Evolutionary conservation across 140 eudicot species (phyloP), one percentile per base, ranked within the genome.

Genomic region (Stevia rebaudiana): DNA sequence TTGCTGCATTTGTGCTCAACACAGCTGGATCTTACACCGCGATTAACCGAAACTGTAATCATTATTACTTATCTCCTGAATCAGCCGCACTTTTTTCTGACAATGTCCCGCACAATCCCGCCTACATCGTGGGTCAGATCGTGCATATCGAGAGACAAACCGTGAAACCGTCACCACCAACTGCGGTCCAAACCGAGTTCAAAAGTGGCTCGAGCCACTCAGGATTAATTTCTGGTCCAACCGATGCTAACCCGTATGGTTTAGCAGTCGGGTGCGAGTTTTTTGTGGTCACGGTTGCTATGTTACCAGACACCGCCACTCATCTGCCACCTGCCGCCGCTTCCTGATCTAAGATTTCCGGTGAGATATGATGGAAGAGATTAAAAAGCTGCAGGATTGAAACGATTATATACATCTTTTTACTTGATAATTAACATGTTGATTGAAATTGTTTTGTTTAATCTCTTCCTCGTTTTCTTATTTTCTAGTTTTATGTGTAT

Each of bases 181-280:
- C n/a, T n/a, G n/a, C n/a, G n/a, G n/a, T n/a, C n/a, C n/a, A n/a
- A n/a, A n/a, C n/a, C 60, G 7, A 23, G 36, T 37, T 52, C 62
- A 23, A 13, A 23, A 12, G n/a, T 15, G 62, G 23, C 24, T 55
- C 62, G 6, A 55, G 41, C 62, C 42, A 55, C 22, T 8, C 30
- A 13, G n/a, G n/a, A n/a, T n/a, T n/a, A n/a, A n/a, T n/a, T n/a
- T n/a, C n/a, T n/a, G n/a, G n/a, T n/a, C n/a, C n/a, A n/a, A n/a
- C n/a, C n/a, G n/a, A n/a, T n/a, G n/a, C n/a, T n/a, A 86, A 86
- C 83, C 89, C 89, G 1, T 83, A 83, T 48, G 87, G 86, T 33
- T 90, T 90, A 37, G 78, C 89, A 8, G 68, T 84, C 67, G 97
- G 95, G 55, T 90, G 95, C 73, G 97, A 90, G 77, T 90, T 83